Evolutionary conservation across 441 rosid species (phyloP).

Genomic region (Erodium texanum): DNA sequence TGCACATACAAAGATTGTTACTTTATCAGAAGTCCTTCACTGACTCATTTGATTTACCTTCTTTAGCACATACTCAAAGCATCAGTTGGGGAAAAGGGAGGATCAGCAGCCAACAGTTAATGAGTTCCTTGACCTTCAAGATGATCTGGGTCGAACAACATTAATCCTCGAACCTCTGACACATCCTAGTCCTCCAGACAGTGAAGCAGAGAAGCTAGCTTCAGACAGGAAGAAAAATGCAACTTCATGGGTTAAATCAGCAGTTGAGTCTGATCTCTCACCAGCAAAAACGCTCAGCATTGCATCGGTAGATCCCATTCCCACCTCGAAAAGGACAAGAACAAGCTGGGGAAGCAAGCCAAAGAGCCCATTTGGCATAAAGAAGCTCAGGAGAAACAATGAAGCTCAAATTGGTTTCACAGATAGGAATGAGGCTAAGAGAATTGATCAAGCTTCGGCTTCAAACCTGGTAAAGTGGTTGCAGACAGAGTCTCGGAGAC

Average conservation of each 20-base stretch:
- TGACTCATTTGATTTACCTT: background rate
- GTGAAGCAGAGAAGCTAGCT: conserved; percentile 27
- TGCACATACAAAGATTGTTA: too few relatives aligned
- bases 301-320: conserved; percentile 1
- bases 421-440: too few relatives aligned
- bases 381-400: conserved; percentile 14
- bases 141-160: conserved; percentile 42
- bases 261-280: conserved; percentile 49
- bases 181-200: conserved; percentile 10
- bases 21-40: background rate
- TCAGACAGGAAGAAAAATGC: conserved; percentile 46
- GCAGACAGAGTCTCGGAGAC: conserved; percentile 36
- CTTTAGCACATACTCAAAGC: conserved; percentile 54
- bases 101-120: conserved; percentile 38
- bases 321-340: background rate
- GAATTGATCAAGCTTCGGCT: too few relatives aligned
- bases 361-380: conserved; percentile 7
- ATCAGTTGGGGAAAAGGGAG: conserved; percentile 26
- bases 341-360: conserved; percentile 1
- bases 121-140: conserved; percentile 47
- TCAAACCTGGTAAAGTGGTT: conserved; percentile 28
- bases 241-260: conserved; percentile 48
- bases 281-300: conserved; percentile 7
- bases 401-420: conserved; percentile 13
- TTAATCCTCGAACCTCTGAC: conserved; percentile 33